Base-by-base conservation (phyloP, 2,329 filamentous ascomycete species). In the Fusarium sp. region DNA sequence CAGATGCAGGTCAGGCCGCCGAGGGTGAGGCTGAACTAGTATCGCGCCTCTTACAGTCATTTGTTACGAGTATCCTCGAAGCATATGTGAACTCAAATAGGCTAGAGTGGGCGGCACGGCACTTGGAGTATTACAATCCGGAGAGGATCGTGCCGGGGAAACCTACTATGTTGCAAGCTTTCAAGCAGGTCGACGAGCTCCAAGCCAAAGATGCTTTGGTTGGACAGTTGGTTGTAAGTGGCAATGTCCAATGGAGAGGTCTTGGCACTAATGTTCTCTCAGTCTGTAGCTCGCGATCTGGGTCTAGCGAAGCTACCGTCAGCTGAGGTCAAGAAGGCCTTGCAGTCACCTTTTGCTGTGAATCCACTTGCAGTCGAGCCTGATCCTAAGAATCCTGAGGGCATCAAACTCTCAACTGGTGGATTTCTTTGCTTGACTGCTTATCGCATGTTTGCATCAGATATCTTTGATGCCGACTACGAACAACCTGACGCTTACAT, bases 51-150 rank as follows among this genome's bases (percentile, higher is more conserved):
- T 82, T 96, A 30, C 91, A 94, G 78, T 91, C 91, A 3, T 95
- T 96, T 80, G 86, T 94, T n/a, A 94, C 92, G 1, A 93, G 93
- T 78, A 83, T 95, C 23, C 82, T 95, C 16, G 93, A 95, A 79
- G 88, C 92, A 50, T 96, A 94, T 74, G 87, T 94, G 69, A 90
- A 90, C 73, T 84, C 82, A 11, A 88, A 90, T 73, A 84, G 85
- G 30, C 80, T 92, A 80, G 87, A 88, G 50, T 92, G 90, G 90
- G 87, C 90, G 5, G 83, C 88, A 19, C 84, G 93, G 57, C 81
- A 95, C 63, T 86, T 93, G 70, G 93, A 96, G 81, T 90, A 88
- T 67, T 89, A 91, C 71, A 86, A 89, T 59, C 93, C 93, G 0
- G 86, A 89, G 62, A 90, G 87, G 76, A 85, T 90, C 28, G 86